Percentiles rank a stretch among this genome's conserved stretches.
phyloP scores from a whole-genome alignment of 768 basidiomycete species.

The Trametes meyenii region DNA sequence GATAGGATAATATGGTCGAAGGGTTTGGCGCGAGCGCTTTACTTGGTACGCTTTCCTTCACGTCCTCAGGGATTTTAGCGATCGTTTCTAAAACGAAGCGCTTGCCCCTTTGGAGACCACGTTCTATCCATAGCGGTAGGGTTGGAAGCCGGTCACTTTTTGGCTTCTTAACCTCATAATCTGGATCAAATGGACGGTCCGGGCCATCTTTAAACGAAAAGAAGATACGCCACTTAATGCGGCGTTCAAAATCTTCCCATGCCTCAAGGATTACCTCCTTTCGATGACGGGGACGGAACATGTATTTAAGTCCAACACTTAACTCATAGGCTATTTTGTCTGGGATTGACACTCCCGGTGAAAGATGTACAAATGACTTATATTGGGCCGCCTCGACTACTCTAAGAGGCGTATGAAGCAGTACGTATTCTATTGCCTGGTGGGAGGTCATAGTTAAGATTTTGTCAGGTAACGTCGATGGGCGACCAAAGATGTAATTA shows the following conservation, averaged over 20 bases:
- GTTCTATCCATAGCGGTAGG: neutral
- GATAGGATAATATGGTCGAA: neutral
- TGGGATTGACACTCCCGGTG: neutral
- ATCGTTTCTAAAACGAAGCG: neutral
- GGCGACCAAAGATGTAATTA: neutral
- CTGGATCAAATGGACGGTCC: slow-evolving; percentile 4
- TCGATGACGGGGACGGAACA: neutral
- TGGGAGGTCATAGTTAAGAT: neutral
- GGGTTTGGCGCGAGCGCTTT: too few relatives aligned
- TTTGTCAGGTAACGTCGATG: neutral
- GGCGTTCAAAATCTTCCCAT: neutral
- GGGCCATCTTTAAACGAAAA: slow-evolving; percentile 2
- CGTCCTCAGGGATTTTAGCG: too few relatives aligned
- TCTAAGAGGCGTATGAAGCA: neutral
- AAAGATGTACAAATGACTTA: neutral
- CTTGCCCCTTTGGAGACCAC: neutral
- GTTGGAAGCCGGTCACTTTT: neutral
- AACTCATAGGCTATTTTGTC: neutral
- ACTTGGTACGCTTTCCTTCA: too few relatives aligned
- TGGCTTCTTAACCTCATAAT: neutral
- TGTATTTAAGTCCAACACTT: slow-evolving; percentile 4
- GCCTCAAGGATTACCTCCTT: neutral
- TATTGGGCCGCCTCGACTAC: neutral
- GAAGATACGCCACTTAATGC: neutral
- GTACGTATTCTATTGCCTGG: neutral